Percentiles rank a stretch among this genome's conserved stretches.
phyloP scores from a whole-genome alignment of 805 yeast species.

The Wickerhamomyces hampshirensis region DNA sequence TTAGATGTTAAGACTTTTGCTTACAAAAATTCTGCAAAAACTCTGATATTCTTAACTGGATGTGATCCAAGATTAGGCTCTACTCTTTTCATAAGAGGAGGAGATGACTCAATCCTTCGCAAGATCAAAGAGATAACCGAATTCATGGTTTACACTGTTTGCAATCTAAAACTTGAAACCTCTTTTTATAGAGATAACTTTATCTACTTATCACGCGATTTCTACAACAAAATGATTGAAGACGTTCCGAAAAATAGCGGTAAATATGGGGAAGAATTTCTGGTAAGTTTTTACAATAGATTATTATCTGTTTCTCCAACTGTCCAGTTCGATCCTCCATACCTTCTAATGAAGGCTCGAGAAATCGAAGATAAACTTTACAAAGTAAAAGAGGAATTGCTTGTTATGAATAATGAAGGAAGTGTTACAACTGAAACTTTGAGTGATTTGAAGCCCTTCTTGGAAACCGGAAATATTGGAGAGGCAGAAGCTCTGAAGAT shows the following conservation, averaged over 20 bases:
- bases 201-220: conserved; percentile 41
- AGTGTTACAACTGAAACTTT: conserved; percentile 9
- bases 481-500: conserved; percentile 28
- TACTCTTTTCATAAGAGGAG: conserved; percentile 85
- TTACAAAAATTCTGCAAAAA: conserved; percentile 51
- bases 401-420: conserved; percentile 16
- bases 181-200: conserved; percentile 68
- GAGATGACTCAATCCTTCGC: conserved; percentile 51
- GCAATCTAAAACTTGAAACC: conserved; percentile 77
- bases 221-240: conserved; percentile 24
- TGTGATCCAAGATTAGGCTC: conserved; percentile 71
- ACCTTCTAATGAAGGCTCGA: conserved; percentile 50
- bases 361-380: conserved; percentile 39
- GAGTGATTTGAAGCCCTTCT: conserved; percentile 12
- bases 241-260: conserved; percentile 13
- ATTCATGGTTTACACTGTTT: conserved; percentile 72
- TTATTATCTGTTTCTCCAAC: conserved; percentile 82
- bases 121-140: conserved; percentile 75
- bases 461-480: conserved; percentile 4
- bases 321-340: conserved; percentile 69
- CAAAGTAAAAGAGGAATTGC: conserved; percentile 20
- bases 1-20: conserved; percentile 70
- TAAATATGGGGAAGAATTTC: conserved; percentile 32
- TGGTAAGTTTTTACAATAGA: conserved; percentile 40
- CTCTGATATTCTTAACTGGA: conserved; percentile 78